A percentile compares a stretch with the other conserved stretches of the same genome.
phyloP scores from a whole-genome alignment of 495 filamentous ascomycete genomes.

The Xylaria venustula region DNA sequence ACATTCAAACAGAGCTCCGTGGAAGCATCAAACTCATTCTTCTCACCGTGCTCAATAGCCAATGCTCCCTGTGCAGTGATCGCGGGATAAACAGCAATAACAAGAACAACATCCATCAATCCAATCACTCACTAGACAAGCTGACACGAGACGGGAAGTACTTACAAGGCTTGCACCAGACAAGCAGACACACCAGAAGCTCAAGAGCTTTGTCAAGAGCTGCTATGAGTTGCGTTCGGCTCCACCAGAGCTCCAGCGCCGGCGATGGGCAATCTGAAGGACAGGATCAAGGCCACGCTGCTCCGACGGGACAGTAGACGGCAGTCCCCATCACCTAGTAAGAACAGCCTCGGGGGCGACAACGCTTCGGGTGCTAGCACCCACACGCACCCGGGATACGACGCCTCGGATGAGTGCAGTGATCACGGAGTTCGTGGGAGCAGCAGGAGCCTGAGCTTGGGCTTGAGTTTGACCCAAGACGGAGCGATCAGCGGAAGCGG shows the following conservation, averaged over 20 bases:
- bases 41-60: background rate
- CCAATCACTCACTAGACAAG: too few species aligned
- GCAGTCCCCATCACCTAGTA: conserved; percentile 34
- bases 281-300: conserved; percentile 48
- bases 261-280: conserved; percentile 47
- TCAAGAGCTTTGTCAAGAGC: background rate
- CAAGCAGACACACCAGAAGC: too few species aligned
- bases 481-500: background rate
- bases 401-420: conserved; percentile 19
- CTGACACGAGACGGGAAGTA: too few species aligned
- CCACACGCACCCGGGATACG: conserved; percentile 25
- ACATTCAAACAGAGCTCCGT: background rate
- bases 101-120: too few species aligned
- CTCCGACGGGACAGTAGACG: conserved; percentile 42
- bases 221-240: background rate
- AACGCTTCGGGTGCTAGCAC: conserved; percentile 24
- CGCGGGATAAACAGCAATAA: background rate
- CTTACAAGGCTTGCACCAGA: too few species aligned
- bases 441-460: conserved; percentile 1
- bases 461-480: conserved; percentile 1
- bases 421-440: background rate
- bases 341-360: conserved; percentile 23
- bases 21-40: background rate
- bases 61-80: background rate
- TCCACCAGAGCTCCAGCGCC: background rate